Base-by-base conservation (phyloP, 345 rosid genomes). In the Eucalyptus polyanthemos region DNA sequence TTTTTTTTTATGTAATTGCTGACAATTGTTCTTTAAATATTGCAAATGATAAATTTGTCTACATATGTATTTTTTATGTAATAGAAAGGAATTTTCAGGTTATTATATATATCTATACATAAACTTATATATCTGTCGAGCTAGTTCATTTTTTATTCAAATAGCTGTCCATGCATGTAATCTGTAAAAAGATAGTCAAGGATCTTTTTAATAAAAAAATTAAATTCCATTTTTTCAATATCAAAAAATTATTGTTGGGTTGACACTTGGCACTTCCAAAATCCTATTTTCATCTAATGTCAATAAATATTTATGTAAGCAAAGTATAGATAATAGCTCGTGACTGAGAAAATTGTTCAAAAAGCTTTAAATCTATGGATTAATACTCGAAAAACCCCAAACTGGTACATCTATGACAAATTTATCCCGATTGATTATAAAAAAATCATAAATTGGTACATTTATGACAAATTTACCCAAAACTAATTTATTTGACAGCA, bases 291-390 rank as follows among this genome's bases (percentile, higher is more conserved):
- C 37, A 65, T 29, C 37, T 65, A 14, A 29, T 65, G 19, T 65
- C n/a, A 65, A 65, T 25, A 12, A 60, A 60, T 60, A 25, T 60
- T 8, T 27, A 25, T 13, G 9, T 29, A 29, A 65, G 17, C 5
- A 14, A 14, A 65, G 29, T 62, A 62, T 62, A 62, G 72, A 62
- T 62, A 13, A 62, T 62, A 29, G 14, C 67, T 27, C 2, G 4
- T 1, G 56, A 17, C 2, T 17, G 0, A 2, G 1, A 53, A 53
- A 53, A 19, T 53, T 53, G 1, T 53, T 17, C 2, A 7, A 3
- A 53, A 53, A 51, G 9, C 2, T 44, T 44, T 44, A 44, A 44
- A 44, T 44, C 45, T 44, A 44, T 44, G 1, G 9, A 44, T 42
- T 42, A 42, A 42, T 42, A 42, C 44, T 42, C 7, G 5, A 6